Evolutionary conservation across 2,329 filamentous ascomycete genomes (phyloP).

Genomic region (Calonectria multiphialidica): DNA sequence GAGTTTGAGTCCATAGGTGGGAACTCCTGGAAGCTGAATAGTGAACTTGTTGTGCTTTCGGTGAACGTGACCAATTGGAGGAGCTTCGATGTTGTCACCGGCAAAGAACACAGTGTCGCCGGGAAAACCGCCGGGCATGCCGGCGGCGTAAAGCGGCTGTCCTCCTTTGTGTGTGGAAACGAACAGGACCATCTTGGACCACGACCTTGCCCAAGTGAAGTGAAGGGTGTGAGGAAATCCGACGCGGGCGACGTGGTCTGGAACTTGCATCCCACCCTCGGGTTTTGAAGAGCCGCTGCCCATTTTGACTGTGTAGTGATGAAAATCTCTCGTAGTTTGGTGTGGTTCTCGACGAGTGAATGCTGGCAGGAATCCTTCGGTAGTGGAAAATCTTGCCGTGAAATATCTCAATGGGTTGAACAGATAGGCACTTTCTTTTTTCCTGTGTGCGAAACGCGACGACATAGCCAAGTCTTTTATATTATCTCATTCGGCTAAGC

Average conservation of each 20-base stretch:
- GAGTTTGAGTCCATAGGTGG: slow-evolving; percentile 12
- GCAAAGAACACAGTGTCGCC: slow-evolving; percentile 21
- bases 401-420: neutral
- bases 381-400: neutral
- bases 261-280: slow-evolving; percentile 7
- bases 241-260: slow-evolving; percentile 23
- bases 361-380: neutral
- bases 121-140: slow-evolving; percentile 28
- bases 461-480: neutral
- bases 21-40: slow-evolving; percentile 27
- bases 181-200: slow-evolving; percentile 22
- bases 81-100: neutral
- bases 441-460: neutral
- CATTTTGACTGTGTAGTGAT: neutral
- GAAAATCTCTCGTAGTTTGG: neutral
- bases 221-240: slow-evolving; percentile 33
- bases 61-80: slow-evolving; percentile 17
- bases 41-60: slow-evolving; percentile 1
- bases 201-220: slow-evolving; percentile 27
- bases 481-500: slow-evolving; percentile 1
- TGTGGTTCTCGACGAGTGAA: neutral
- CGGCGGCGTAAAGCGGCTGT: slow-evolving; percentile 11
- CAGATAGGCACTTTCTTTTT: too few species aligned
- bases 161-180: slow-evolving; percentile 17
- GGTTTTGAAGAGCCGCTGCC: neutral